A percentile compares a stretch with the other conserved stretches of the same genome.
Evolutionary conservation across 768 basidiomycete genomes (phyloP).

Genomic region (Rubroboletus pulcherrimus): DNA sequence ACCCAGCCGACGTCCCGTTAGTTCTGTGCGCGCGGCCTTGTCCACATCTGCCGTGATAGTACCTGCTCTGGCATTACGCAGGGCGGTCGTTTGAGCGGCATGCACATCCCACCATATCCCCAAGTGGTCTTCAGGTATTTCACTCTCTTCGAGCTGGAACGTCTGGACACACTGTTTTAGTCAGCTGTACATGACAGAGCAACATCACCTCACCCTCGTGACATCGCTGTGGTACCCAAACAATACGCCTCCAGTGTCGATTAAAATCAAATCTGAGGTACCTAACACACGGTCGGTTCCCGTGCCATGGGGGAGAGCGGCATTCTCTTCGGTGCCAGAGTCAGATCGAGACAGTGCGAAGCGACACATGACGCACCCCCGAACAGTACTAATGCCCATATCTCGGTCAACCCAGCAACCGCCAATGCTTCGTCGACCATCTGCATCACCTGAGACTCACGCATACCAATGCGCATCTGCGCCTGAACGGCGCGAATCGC

Average conservation of each 20-base stretch:
- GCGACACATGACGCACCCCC: slow-evolving; percentile 50
- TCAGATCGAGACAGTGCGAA: not conserved
- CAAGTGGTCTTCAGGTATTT: slow-evolving; percentile 50
- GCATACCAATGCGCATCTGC: slow-evolving; percentile 65
- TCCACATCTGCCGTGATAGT: slow-evolving; percentile 55
- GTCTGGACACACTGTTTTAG: slow-evolving; percentile 39
- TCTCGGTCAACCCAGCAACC: slow-evolving; percentile 54
- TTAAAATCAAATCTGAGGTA: slow-evolving; percentile 61
- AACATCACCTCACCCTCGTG: slow-evolving; percentile 53
- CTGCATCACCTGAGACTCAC: slow-evolving; percentile 62
- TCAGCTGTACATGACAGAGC: not conserved
- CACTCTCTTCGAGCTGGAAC: slow-evolving; percentile 56
- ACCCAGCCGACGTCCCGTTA: slow-evolving; percentile 43
- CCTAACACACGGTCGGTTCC: slow-evolving; percentile 64
- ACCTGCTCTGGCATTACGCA: slow-evolving; percentile 45
- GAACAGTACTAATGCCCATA: slow-evolving; percentile 68
- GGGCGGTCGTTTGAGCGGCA: slow-evolving; percentile 57
- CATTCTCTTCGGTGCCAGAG: slow-evolving; percentile 55
- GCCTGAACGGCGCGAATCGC: slow-evolving; percentile 64
- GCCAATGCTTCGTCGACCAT: slow-evolving; percentile 56
- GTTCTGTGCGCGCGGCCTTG: slow-evolving; percentile 50
- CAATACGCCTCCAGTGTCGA: slow-evolving; percentile 69
- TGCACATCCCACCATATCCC: slow-evolving; percentile 65
- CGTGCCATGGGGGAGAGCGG: slow-evolving; percentile 80
- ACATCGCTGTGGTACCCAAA: slow-evolving; percentile 78